These are phyloP conservation scores for Neoconidiobolus thromboides DNA, from an alignment of 371 early-diverging fungal species.

Conservation along the genomic window DNA sequence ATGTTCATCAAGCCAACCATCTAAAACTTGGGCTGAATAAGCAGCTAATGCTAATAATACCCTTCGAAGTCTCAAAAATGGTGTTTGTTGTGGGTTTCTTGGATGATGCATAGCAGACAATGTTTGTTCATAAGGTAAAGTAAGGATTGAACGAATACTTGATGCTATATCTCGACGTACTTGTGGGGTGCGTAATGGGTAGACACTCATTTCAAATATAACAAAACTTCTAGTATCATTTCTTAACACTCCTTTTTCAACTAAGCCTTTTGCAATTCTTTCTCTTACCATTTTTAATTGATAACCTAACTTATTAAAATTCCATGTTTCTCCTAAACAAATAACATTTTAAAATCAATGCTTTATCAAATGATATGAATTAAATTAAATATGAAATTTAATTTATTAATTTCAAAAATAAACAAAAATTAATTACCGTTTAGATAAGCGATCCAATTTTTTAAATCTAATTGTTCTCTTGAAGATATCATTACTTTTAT, in stretches of 20 bases:
- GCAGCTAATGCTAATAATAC: conserved; percentile 89
- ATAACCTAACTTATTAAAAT: conserved; percentile 84
- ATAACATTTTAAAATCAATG: background rate
- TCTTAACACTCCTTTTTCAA: conserved; percentile 91
- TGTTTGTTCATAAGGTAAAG: conserved; percentile 21
- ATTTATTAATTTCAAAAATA: background rate
- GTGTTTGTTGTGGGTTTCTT: conserved; percentile 16
- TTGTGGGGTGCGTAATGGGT: conserved; percentile 66
- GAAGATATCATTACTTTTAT: conserved; percentile 60
- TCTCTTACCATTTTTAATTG: conserved; percentile 95
- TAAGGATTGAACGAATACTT: conserved; percentile 53
- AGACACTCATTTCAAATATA: conserved; percentile 91
- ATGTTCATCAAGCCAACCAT: conserved; percentile 28
- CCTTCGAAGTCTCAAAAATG: conserved; percentile 36
- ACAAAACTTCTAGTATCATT: conserved; percentile 88
- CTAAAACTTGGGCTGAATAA: conserved; percentile 87
- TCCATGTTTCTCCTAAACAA: conserved; percentile 86
- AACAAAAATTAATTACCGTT: conserved; percentile 42
- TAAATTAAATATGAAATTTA: background rate
- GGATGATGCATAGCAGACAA: conserved; percentile 17
- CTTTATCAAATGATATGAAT: background rate
- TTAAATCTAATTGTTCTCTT: conserved; percentile 53
- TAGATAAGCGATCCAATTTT: conserved; percentile 87
- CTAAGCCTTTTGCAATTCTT: conserved; percentile 86
- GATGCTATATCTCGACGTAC: conserved; percentile 72